Base-by-base conservation (phyloP, 1,284 basidiomycete species). In the Papiliotrema terrestris region DNA sequence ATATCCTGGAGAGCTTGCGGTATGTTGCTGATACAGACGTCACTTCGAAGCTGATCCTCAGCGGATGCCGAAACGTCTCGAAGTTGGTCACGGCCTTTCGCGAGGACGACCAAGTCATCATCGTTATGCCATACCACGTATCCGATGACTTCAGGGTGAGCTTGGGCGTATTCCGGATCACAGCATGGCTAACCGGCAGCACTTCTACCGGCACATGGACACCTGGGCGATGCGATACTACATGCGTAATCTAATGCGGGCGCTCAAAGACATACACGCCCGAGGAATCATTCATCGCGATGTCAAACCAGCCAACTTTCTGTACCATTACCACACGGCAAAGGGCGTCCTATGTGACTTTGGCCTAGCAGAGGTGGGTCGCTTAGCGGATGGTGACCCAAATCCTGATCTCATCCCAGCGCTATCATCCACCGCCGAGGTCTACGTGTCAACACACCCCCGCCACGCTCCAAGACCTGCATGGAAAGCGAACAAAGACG, bases 281-380 rank as follows among this genome's bases (percentile, higher is more conserved):
- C 81, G 90, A 48, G 85, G 83, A 8, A 88, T 98, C 68, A 89
- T 98, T 49, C 95, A 98, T 77, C 90, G 95, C 37, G 95, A 98
- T 75, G 91, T 98, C 67, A 98, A 98, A 72, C 96, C 95, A 17
- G 95, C 95, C 58, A 98, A 98, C 76, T 98, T 98, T 71, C 82
- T 98, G 35, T 98, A 90, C 74, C 91, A 98, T 74, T 87, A 91
- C 32, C 83, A 83, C 44, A 88, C 86, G 3, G 88, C 88, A 2
- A 80, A 86, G 6, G 95, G 96, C 11, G 90, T 89, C 0, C 78
- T 99, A 9, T 95, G 92, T 63, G 95, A 98, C 75, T 97, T 98
- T 76, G 95, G 95, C 22, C 82, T 99, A 2, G 93, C 93, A 8
- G 91, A 90, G 67, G 90, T 92, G 74, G 67, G 87, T 72, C n/a